Evolutionary conservation across 2,329 filamentous ascomycete genomes (phyloP).

Genomic region (Colletotrichum destructivum): DNA sequence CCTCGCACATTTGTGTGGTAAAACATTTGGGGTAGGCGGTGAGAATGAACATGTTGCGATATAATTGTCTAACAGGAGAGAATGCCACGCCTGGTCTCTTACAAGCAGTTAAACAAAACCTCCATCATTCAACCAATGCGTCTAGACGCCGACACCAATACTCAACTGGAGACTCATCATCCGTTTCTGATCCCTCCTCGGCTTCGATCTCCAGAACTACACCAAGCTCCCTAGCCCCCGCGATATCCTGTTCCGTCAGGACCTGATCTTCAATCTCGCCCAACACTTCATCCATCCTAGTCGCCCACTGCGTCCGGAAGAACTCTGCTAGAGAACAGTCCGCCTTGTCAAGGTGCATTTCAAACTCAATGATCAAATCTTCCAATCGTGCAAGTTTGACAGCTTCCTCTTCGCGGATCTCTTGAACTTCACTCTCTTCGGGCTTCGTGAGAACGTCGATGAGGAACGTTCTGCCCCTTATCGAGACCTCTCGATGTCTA

Average conservation of each 20-base stretch:
- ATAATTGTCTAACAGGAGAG: background rate
- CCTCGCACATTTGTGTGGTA: too few species aligned
- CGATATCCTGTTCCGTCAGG: background rate
- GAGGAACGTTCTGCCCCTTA: too few species aligned
- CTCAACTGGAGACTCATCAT: fast-evolving
- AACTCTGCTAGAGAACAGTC: background rate
- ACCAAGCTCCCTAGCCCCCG: background rate
- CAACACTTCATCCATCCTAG: background rate
- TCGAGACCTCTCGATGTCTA: too few species aligned
- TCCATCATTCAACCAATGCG: background rate
- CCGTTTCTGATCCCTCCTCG: too few species aligned
- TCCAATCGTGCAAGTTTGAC: background rate
- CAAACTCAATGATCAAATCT: background rate
- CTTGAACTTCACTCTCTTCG: background rate
- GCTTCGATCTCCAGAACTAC: background rate
- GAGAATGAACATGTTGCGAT: background rate
- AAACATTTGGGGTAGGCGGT: too few species aligned
- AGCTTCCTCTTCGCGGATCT: background rate
- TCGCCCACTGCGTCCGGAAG: background rate
- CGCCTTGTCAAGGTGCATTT: background rate
- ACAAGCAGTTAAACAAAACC: background rate
- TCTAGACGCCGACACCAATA: background rate
- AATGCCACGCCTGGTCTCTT: too few species aligned
- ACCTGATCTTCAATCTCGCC: background rate
- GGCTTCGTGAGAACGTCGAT: too few species aligned